Conservation (phyloP, 345 rosid species). For the Eucalyptus regnans region DNA sequence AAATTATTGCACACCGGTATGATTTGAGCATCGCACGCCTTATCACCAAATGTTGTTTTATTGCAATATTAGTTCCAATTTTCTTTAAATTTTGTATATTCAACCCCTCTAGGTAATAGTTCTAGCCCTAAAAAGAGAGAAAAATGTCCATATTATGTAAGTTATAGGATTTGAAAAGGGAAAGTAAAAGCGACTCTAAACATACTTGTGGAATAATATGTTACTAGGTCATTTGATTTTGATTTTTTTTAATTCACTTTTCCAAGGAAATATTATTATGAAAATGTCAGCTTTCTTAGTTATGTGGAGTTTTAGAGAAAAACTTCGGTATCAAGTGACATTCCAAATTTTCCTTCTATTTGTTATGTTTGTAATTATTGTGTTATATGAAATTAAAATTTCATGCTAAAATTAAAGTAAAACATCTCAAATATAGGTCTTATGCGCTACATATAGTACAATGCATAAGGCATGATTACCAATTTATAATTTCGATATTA, state of each 20-base stretch:
- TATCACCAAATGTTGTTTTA: too few species aligned
- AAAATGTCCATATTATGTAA: neutral
- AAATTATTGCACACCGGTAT: too few species aligned
- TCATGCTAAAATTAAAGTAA: neutral
- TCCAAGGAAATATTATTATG: neutral
- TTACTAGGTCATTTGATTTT: neutral
- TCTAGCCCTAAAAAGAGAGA: neutral
- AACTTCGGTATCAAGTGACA: neutral
- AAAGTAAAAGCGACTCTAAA: neutral
- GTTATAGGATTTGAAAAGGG: neutral
- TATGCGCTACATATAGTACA: neutral
- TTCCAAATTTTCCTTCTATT: neutral
- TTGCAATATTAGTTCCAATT: too few species aligned
- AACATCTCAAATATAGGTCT: neutral
- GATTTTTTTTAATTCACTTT: neutral
- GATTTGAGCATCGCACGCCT: too few species aligned
- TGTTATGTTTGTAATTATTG: neutral
- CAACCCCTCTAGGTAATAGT: too few species aligned
- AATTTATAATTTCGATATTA: neutral
- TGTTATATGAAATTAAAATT: neutral
- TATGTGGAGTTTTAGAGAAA: neutral
- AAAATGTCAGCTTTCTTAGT: neutral
- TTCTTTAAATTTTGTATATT: too few species aligned
- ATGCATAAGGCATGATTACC: neutral
- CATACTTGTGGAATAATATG: neutral